These are phyloP conservation scores for Aspergillus sp. DNA, from an alignment of 2,329 filamentous ascomycete genomes.

Conservation along the genomic window DNA sequence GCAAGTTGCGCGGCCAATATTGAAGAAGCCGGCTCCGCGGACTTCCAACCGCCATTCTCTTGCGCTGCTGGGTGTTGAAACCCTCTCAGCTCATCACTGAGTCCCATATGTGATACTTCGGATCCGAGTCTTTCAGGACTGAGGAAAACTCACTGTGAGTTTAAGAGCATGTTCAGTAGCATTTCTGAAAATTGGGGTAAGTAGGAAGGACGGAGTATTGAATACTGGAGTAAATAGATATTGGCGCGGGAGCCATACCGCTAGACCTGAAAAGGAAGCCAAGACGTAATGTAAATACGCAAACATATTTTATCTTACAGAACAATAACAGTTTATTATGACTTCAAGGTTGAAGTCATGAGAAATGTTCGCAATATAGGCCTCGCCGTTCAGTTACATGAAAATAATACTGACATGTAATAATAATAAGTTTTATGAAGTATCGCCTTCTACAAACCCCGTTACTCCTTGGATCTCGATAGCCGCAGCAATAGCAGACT, in stretches of 20 bases:
- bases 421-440: not conserved
- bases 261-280: no score
- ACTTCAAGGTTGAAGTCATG: no score
- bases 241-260: no score
- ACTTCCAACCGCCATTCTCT: slow-evolving; percentile 15
- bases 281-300: no score
- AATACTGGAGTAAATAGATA: no score
- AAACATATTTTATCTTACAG: no score
- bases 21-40: slow-evolving; percentile 51
- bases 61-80: slow-evolving; percentile 6
- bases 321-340: no score
- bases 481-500: not conserved
- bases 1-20: slow-evolving; percentile 84
- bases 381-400: no score
- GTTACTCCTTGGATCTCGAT: not conserved
- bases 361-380: no score
- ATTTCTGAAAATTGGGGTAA: not conserved
- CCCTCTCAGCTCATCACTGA: slow-evolving; percentile 12
- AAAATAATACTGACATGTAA: not conserved
- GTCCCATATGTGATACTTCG: slow-evolving; percentile 18
- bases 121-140: not conserved
- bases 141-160: not conserved
- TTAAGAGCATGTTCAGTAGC: not conserved
- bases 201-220: slow-evolving; percentile 2
- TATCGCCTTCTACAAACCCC: not conserved